Evolutionary conservation across 352 stramenopile species (phyloP).

Genomic region (Globisporangium takayamanum): DNA sequence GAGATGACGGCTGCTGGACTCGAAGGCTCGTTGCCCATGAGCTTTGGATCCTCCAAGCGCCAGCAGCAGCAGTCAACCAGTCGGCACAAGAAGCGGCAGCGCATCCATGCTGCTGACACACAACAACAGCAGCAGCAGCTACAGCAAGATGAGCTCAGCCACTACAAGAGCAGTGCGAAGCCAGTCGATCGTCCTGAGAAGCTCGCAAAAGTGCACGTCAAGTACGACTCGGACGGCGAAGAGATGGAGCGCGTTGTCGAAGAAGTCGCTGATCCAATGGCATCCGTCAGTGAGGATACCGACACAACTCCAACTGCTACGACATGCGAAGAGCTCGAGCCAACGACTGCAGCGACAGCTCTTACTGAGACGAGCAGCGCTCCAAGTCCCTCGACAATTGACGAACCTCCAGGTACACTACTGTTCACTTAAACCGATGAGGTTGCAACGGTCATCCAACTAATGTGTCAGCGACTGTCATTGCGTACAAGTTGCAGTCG

Average conservation of each 20-base stretch:
- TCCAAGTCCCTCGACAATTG: no score
- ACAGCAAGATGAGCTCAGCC: not conserved
- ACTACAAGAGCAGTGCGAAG: not conserved
- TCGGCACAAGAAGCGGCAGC: constrained; percentile 3
- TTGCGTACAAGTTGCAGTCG: constrained; percentile 16
- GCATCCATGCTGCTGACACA: not conserved
- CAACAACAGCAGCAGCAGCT: not conserved
- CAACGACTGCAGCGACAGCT: no score
- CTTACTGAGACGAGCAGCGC: no score
- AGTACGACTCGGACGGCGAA: constrained; percentile 63
- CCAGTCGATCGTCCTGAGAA: not conserved
- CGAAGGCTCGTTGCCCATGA: constrained; percentile 44
- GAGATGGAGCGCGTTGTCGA: constrained; percentile 35
- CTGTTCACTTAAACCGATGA: not conserved
- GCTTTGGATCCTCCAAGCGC: constrained; percentile 30
- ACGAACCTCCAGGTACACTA: no score
- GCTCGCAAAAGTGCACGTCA: constrained; percentile 53
- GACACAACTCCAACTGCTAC: constrained; percentile 7
- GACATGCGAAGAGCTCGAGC: not conserved
- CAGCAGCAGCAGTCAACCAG: not conserved
- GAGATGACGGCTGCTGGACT: constrained; percentile 61
- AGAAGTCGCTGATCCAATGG: constrained; percentile 15
- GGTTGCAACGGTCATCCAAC: not conserved
- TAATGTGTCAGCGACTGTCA: not conserved
- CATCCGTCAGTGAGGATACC: not conserved